phyloP scores from a whole-genome alignment of 768 basidiomycete species.

The Postia placenta region DNA sequence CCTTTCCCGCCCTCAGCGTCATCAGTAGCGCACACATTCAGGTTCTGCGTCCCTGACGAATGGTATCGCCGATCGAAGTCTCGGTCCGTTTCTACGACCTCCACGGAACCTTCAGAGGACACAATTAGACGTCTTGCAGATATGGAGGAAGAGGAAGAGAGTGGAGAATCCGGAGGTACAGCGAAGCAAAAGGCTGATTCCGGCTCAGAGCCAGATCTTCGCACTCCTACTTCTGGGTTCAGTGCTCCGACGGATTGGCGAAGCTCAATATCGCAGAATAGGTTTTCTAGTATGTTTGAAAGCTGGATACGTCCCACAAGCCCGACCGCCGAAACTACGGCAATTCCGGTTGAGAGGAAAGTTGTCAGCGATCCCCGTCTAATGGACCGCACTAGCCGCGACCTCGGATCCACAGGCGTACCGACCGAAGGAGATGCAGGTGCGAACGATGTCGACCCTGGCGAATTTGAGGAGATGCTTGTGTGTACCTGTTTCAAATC shows the following conservation, averaged over 20 bases:
- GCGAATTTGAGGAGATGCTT: conserved; percentile 62
- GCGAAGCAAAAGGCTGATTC: conserved; percentile 43
- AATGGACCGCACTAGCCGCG: conserved; percentile 39
- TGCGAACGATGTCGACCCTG: conserved; percentile 22
- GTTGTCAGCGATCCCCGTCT: conserved; percentile 71
- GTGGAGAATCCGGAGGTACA: conserved; percentile 49
- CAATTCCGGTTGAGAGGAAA: conserved; percentile 32
- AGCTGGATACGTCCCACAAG: conserved; percentile 49
- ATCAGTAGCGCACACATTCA: conserved; percentile 36
- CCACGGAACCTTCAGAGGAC: conserved; percentile 44
- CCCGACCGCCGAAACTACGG: conserved; percentile 33
- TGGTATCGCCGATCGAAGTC: conserved; percentile 73
- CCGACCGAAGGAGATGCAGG: conserved; percentile 9
- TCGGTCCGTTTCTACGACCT: conserved; percentile 39
- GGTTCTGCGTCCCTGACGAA: conserved; percentile 70
- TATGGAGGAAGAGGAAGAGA: conserved; percentile 42
- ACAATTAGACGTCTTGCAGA: conserved; percentile 44
- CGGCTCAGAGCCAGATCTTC: conserved; percentile 16
- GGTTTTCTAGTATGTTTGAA: conserved; percentile 62
- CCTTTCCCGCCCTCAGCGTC: conserved; percentile 12
- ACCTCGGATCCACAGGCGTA: conserved; percentile 1
- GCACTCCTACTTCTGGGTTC: conserved; percentile 10
- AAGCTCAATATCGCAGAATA: conserved; percentile 47
- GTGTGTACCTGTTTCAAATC: conserved; percentile 31
- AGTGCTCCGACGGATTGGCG: conserved; percentile 40